Base-by-base conservation (phyloP, 2,329 filamentous ascomycete genomes). In the Trichoderma polysporum region DNA sequence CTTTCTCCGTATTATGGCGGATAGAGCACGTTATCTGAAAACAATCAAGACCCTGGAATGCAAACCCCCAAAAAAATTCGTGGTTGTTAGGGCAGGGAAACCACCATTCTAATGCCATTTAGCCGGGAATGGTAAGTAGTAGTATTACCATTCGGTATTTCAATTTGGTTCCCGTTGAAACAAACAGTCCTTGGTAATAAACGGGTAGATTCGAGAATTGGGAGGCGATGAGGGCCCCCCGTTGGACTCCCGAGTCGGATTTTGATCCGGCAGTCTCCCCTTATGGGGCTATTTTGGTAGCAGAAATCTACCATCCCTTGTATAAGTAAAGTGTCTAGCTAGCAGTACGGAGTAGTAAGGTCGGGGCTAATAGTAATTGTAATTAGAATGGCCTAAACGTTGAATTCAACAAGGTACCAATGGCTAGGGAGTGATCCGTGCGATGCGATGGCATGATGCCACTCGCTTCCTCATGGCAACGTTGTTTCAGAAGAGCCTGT, bases 401-500 rank as follows among this genome's bases (percentile, higher is more conserved):
- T n/a, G n/a, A n/a, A n/a, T n/a, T n/a, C n/a, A n/a, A 52, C 15
- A 27, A 52, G 17, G 27, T 9, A 19, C 49, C 27, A n/a, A 52
- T 52, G n/a, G 49, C 49, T 54, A 22, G 17, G 33, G 33, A 12
- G n/a, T 58, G 56, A 58, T 58, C 56, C 37, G 56, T 58, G 37
- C 37, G 25, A 52, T n/a, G 50, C n/a, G 12, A 60, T 49, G 41
- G 57, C n/a, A 60, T 60, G 29, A 60, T 31, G 29, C 39, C 29
- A 31, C 41, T 60, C 57, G 41, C 39, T 33, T 60, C 13, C 57
- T 60, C 39, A 22, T 31, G 41, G 57, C 41, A 60, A 49, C 57
- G 41, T 19, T 59, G 56, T 59, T 59, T 59, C 56, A 31, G 56
- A 41, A 31, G 56, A 29, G 37, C n/a, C 39, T 59, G 27, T 59